Conservation (phyloP, 148 eudicot species). For the Polygonum aviculare region DNA sequence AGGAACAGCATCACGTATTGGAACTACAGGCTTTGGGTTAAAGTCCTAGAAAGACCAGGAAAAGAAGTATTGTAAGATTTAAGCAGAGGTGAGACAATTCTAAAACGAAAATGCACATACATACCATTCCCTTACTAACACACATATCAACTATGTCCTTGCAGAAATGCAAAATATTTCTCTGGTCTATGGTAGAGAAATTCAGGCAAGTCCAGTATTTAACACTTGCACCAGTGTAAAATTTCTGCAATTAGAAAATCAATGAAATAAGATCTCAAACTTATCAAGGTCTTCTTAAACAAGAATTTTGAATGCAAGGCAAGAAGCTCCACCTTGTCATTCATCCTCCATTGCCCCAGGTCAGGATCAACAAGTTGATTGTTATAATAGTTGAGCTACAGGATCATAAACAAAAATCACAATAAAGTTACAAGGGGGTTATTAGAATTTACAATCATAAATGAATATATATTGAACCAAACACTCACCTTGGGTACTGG, state of each 20-base stretch:
- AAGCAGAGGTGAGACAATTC: background rate
- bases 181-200: slow-evolving; percentile 27
- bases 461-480: background rate
- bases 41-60: background rate
- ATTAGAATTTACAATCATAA: background rate
- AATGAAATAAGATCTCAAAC: background rate
- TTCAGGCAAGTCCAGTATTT: slow-evolving; percentile 52
- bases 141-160: slow-evolving; percentile 47
- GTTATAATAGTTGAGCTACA: slow-evolving; percentile 9
- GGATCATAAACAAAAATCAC: background rate
- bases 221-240: slow-evolving; percentile 55
- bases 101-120: slow-evolving; percentile 5
- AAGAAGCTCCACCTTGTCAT: slow-evolving; percentile 38
- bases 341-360: slow-evolving; percentile 90
- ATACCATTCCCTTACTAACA: slow-evolving; percentile 67
- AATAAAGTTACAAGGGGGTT: background rate
- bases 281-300: background rate
- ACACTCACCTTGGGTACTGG: slow-evolving; percentile 59
- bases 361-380: slow-evolving; percentile 33
- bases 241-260: slow-evolving; percentile 36
- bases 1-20: background rate
- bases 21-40: slow-evolving; percentile 5
- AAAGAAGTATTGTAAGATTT: background rate
- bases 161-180: slow-evolving; percentile 26
- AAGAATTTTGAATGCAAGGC: background rate